These are phyloP conservation scores for Nothophytophthora sp. DNA, from an alignment of 352 stramenopile genomes.

Conservation along the genomic window DNA sequence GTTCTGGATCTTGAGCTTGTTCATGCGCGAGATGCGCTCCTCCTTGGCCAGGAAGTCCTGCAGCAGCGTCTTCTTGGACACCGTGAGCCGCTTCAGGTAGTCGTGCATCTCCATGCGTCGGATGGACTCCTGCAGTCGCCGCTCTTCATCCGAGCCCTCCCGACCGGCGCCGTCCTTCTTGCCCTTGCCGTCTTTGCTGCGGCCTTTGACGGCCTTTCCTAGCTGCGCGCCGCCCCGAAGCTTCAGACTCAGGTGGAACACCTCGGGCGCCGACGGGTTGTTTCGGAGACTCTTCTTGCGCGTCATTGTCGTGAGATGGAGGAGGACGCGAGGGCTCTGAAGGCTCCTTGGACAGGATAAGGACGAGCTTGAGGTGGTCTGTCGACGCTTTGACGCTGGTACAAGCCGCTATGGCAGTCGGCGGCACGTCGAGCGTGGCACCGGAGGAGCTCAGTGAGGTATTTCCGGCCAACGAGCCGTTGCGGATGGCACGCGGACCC, in stretches of 20 bases:
- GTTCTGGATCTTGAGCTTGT: slow-evolving; percentile 94
- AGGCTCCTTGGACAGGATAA: no score
- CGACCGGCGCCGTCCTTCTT: slow-evolving; percentile 55
- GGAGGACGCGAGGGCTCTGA: no score
- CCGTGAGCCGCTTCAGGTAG: slow-evolving; percentile 79
- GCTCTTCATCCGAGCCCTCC: slow-evolving; percentile 67
- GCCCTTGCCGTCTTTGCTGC: slow-evolving; percentile 64
- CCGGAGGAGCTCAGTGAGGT: no score
- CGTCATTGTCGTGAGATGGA: slow-evolving; percentile 14
- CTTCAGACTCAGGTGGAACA: slow-evolving; percentile 41
- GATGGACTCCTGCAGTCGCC: slow-evolving; percentile 74
- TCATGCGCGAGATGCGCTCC: slow-evolving; percentile 74
- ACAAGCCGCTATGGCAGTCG: no score
- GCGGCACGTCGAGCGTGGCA: no score
- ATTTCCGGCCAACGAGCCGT: no score
- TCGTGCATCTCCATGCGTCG: slow-evolving; percentile 86
- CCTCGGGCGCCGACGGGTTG: slow-evolving; percentile 8
- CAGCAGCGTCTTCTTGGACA: slow-evolving; percentile 75
- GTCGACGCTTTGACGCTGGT: no score
- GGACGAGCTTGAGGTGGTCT: no score
- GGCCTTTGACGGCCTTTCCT: slow-evolving; percentile 78
- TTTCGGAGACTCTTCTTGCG: slow-evolving; percentile 26
- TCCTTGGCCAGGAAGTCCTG: slow-evolving; percentile 81
- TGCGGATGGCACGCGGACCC: no score
- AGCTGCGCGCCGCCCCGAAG: slow-evolving; percentile 70